Percentiles rank a stretch among this genome's conserved stretches.
phyloP scores from a whole-genome alignment of 208 protist genomes.

The Leishmania amazonensis region DNA sequence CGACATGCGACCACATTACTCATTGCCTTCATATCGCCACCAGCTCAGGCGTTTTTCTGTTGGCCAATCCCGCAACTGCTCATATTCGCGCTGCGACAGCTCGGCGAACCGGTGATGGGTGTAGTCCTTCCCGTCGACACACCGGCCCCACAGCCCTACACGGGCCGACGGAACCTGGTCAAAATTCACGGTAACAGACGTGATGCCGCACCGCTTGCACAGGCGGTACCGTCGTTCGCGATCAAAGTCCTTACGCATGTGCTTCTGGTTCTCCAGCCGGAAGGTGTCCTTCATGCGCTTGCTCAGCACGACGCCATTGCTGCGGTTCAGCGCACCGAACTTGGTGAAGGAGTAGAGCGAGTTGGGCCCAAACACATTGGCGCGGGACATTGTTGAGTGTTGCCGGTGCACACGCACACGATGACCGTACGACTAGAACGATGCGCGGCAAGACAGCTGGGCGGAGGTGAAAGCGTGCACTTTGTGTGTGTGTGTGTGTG shows the following conservation, averaged over 20 bases:
- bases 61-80: constrained; percentile 69
- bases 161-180: constrained; percentile 80
- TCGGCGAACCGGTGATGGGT: constrained; percentile 82
- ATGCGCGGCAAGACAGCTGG: not conserved
- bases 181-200: constrained; percentile 87
- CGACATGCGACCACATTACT: not conserved
- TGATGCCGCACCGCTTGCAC: constrained; percentile 85
- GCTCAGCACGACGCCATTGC: constrained; percentile 40
- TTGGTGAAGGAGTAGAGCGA: constrained; percentile 89
- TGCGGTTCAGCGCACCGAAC: constrained; percentile 72
- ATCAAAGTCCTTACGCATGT: constrained; percentile 70
- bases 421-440: not conserved
- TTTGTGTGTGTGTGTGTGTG: not conserved
- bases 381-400: constrained; percentile 63
- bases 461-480: not conserved
- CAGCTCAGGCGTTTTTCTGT: constrained; percentile 76
- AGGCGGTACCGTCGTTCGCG: constrained; percentile 83
- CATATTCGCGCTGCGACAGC: constrained; percentile 76
- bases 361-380: constrained; percentile 76
- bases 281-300: constrained; percentile 83
- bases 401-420: not conserved
- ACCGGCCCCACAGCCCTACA: constrained; percentile 85
- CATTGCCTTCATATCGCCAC: constrained; percentile 72
- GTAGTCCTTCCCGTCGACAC: constrained; percentile 82
- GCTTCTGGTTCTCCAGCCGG: constrained; percentile 80